Percentiles rank a stretch among this genome's conserved stretches.
Evolutionary conservation across 148 eudicot genomes (phyloP).

Genomic region (Fallopia convolvulus): DNA sequence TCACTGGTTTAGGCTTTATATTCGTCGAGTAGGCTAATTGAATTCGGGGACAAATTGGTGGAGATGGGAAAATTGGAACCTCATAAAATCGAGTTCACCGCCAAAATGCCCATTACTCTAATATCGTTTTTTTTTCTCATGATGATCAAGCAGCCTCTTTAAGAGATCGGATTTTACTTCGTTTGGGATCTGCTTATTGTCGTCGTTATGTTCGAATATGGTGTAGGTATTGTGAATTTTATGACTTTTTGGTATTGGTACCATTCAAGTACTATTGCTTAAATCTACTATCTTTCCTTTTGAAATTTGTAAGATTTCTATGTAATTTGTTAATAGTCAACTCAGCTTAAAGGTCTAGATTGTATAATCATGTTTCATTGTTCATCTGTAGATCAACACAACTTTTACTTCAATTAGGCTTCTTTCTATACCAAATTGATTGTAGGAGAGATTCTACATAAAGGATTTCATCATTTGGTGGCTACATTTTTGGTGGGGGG

Average conservation of each 20-base stretch:
- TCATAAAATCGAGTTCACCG: conserved; percentile 34
- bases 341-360: too few species aligned
- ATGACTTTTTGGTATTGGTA: not conserved
- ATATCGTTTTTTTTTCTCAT: conserved; percentile 47
- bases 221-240: conserved; percentile 35
- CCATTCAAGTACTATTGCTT: not conserved
- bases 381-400: not conserved
- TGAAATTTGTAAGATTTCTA: not conserved
- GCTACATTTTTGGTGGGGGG: conserved; percentile 13
- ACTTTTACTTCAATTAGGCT: not conserved
- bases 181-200: conserved; percentile 57
- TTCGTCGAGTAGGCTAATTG: conserved; percentile 25
- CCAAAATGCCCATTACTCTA: conserved; percentile 39
- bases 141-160: conserved; percentile 39
- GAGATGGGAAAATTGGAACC: conserved; percentile 54
- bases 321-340: too few species aligned
- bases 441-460: conserved; percentile 15
- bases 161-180: conserved; percentile 28
- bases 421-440: not conserved
- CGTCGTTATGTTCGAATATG: conserved; percentile 50
- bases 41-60: not conserved
- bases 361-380: not conserved
- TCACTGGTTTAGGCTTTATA: too few species aligned
- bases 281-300: not conserved
- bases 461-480: conserved; percentile 14